Evolutionary conservation across 345 rosid genomes (phyloP).

Genomic region (Brassica napus): Da-Ae NC_063435.1:737001-737500

Average conservation of each 20-base stretch:
- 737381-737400: slow-evolving; percentile 33
- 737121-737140: slow-evolving; percentile 58
- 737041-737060: slow-evolving; percentile 62
- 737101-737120: slow-evolving; percentile 57
- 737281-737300: slow-evolving; percentile 88
- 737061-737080: slow-evolving; percentile 59
- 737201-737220: slow-evolving; percentile 51
- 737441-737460: slow-evolving; percentile 54
- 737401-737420: slow-evolving; percentile 24
- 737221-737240: slow-evolving; percentile 48
- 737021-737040: slow-evolving; percentile 49
- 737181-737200: slow-evolving; percentile 48
- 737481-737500: slow-evolving; percentile 68
- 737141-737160: slow-evolving; percentile 62
- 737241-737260: slow-evolving; percentile 55
- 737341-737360: slow-evolving; percentile 74
- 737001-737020: slow-evolving; percentile 48
- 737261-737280: slow-evolving; percentile 95
- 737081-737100: slow-evolving; percentile 57
- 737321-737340: slow-evolving; percentile 99
- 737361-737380: slow-evolving; percentile 50
- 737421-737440: slow-evolving; percentile 33
- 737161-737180: slow-evolving; percentile 51
- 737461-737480: slow-evolving; percentile 63
- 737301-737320: slow-evolving; percentile 86